Percentiles rank a stretch among this genome's conserved stretches.
These are phyloP conservation scores for Dioszegia hungarica DNA, from an alignment of 768 basidiomycete genomes.

Conservation along the genomic window DNA sequence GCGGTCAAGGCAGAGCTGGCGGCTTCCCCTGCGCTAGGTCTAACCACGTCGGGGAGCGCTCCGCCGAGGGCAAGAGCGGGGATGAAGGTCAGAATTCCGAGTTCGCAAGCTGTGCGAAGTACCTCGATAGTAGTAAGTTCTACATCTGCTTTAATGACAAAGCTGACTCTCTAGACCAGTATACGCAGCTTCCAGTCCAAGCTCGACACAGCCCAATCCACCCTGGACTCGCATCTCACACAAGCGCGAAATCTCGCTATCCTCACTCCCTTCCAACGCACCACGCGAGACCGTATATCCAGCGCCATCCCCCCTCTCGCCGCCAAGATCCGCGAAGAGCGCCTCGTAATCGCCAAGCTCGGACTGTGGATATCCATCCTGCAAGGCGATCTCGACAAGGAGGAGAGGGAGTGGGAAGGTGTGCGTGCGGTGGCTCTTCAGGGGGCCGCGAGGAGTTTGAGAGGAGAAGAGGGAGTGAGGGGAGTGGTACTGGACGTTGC, in stretches of 20 bases:
- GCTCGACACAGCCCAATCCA: slow-evolving; percentile 56
- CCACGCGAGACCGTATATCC: slow-evolving; percentile 72
- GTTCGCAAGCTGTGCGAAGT: slow-evolving; percentile 18
- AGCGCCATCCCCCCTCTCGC: slow-evolving; percentile 60
- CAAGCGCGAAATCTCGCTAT: slow-evolving; percentile 74
- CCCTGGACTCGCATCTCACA: slow-evolving; percentile 66
- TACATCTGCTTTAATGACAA: too few species aligned
- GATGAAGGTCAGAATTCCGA: background rate
- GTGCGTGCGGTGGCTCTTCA: slow-evolving; percentile 68
- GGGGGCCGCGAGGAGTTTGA: slow-evolving; percentile 64
- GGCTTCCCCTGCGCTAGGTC: slow-evolving; percentile 51
- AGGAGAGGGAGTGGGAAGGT: slow-evolving; percentile 62
- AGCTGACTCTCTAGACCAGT: slow-evolving; percentile 49
- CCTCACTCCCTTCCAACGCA: slow-evolving; percentile 78
- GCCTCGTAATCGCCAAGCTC: slow-evolving; percentile 68
- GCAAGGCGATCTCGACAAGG: slow-evolving; percentile 64
- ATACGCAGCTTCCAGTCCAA: slow-evolving; percentile 62
- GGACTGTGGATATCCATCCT: slow-evolving; percentile 73
- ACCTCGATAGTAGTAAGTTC: slow-evolving; percentile 35
- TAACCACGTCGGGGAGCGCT: slow-evolving; percentile 1
- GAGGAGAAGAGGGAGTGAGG: background rate
- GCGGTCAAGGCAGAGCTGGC: slow-evolving; percentile 80
- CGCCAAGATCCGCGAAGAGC: slow-evolving; percentile 61
- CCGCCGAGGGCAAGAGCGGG: background rate
- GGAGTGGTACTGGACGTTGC: background rate